Evolutionary conservation across 108 stramenopile species (phyloP).

Genomic region (Nitzschia sp.): DNA sequence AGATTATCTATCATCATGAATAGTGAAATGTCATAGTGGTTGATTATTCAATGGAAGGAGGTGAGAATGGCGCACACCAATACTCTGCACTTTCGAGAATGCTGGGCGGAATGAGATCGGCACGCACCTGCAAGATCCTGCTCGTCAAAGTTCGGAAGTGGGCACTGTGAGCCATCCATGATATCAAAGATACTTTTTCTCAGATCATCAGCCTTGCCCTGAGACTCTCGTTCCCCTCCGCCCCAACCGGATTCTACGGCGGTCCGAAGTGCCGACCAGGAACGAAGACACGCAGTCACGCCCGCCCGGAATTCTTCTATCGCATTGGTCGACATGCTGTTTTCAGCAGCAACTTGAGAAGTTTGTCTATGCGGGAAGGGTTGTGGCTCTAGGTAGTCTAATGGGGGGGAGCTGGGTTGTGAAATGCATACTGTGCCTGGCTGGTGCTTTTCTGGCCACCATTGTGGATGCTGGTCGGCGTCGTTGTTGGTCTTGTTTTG

Average conservation of each 20-base stretch:
- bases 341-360: too few relatives aligned
- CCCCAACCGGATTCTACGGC: constrained; percentile 86
- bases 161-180: constrained; percentile 52
- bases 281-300: constrained; percentile 80
- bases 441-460: too few relatives aligned
- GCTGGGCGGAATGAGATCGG: too few relatives aligned
- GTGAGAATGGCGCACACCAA: too few relatives aligned
- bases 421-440: too few relatives aligned
- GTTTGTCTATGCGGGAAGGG: too few relatives aligned
- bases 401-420: too few relatives aligned
- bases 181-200: constrained; percentile 54
- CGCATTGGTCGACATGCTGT: neutral
- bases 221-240: constrained; percentile 49
- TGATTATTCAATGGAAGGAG: too few relatives aligned
- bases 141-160: constrained; percentile 27
- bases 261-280: constrained; percentile 80
- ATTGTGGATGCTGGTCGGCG: too few relatives aligned
- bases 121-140: constrained; percentile 20
- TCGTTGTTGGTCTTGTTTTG: too few relatives aligned
- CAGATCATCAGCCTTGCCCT: constrained; percentile 69
- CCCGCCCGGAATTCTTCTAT: constrained; percentile 79
- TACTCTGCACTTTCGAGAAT: too few relatives aligned
- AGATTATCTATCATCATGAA: constrained; percentile 71
- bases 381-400: too few relatives aligned
- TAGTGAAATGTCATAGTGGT: neutral